phyloP scores from a whole-genome alignment of 78 protist genomes.

The Pigoraptor vietnamica region DNA sequence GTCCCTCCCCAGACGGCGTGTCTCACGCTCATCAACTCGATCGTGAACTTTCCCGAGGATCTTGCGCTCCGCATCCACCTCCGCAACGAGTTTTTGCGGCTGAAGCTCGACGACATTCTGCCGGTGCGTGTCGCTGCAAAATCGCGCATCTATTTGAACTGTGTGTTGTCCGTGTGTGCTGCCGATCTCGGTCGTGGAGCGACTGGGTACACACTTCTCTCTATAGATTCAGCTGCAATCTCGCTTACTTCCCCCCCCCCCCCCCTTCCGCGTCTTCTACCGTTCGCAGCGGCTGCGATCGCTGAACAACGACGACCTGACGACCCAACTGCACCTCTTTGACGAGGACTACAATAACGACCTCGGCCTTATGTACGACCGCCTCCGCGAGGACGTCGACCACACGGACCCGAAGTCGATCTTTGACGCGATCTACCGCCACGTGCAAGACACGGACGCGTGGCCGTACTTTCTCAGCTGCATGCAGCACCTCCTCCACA shows the following conservation, averaged over 20 bases:
- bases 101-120: background rate
- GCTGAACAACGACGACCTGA: background rate
- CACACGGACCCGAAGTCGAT: background rate
- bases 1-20: background rate
- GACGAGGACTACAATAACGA: background rate
- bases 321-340: background rate
- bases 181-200: too few species aligned
- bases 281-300: background rate
- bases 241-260: background rate
- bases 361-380: background rate
- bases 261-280: background rate
- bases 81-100: background rate
- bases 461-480: background rate
- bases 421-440: background rate
- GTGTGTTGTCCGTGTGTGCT: too few species aligned
- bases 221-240: too few species aligned
- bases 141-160: too few species aligned
- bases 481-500: constrained; percentile 12
- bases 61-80: background rate
- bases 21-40: constrained; percentile 10
- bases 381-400: background rate
- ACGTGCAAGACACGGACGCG: background rate
- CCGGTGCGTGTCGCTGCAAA: background rate
- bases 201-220: too few species aligned
- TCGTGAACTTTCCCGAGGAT: constrained; percentile 1